A percentile compares a stretch with the other conserved stretches of the same genome.
Conservation (phyloP, 2,329 filamentous ascomycete species). For the Stagonosporopsis chrysanthemi region DNA sequence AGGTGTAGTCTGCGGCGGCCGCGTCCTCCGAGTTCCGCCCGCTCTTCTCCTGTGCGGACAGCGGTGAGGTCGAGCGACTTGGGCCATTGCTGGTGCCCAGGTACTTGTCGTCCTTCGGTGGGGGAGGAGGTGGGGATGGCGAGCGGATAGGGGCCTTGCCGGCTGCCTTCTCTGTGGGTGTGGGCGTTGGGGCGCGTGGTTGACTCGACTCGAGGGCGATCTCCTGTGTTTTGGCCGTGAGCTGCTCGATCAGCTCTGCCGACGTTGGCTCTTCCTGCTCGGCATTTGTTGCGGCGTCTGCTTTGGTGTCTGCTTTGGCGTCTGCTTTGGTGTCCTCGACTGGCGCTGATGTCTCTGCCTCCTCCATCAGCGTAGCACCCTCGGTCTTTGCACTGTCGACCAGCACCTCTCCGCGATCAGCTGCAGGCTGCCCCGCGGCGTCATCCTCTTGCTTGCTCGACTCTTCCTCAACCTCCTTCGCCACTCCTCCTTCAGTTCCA, state of each 20-base stretch:
- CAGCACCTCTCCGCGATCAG: neutral
- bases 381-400: neutral
- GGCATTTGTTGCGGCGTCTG: neutral
- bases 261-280: slow-evolving; percentile 9
- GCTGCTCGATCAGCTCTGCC: slow-evolving; percentile 26
- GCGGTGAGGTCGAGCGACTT: slow-evolving; percentile 47
- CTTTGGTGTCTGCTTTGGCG: neutral
- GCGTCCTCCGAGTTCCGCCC: slow-evolving; percentile 48
- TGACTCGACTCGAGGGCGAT: slow-evolving; percentile 29
- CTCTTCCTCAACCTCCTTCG: neutral
- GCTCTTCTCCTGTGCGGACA: slow-evolving; percentile 49
- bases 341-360: neutral
- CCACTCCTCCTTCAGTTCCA: neutral
- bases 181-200: slow-evolving; percentile 23
- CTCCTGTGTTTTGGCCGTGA: slow-evolving; percentile 29
- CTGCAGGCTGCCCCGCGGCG: slow-evolving; percentile 34
- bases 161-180: slow-evolving; percentile 30
- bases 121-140: slow-evolving; percentile 56
- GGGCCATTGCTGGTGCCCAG: slow-evolving; percentile 52
- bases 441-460: neutral
- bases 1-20: slow-evolving; percentile 55
- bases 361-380: neutral
- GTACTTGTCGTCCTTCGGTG: slow-evolving; percentile 62
- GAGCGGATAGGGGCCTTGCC: slow-evolving; percentile 43
- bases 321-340: neutral